These are phyloP conservation scores for Aspergillus taichungensis DNA, from an alignment of 495 filamentous ascomycete genomes.

Conservation along the genomic window DNA sequence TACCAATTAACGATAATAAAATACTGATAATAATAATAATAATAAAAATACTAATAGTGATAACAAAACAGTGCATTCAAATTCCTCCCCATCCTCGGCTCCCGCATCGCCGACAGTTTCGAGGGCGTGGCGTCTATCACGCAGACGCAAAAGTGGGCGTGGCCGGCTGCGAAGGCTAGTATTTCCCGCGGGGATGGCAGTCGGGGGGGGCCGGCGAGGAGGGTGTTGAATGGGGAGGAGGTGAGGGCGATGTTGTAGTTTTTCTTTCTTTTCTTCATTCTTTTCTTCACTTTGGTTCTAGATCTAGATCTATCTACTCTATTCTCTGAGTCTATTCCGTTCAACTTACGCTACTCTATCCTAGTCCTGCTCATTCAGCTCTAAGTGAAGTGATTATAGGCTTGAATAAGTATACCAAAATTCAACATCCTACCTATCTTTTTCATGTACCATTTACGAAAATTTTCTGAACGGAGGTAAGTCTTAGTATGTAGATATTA, in stretches of 20 bases:
- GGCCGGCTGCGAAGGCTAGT: conserved; percentile 5
- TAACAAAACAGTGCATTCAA: conserved; percentile 53
- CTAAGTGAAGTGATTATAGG: too few relatives aligned
- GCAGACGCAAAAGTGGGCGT: conserved; percentile 54
- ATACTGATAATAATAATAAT: background rate
- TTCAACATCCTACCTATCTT: too few relatives aligned
- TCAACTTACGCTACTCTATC: too few relatives aligned
- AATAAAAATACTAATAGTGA: conserved; percentile 4
- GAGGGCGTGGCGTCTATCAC: conserved; percentile 35
- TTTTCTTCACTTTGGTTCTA: too few relatives aligned
- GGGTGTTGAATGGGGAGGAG: conserved; percentile 10
- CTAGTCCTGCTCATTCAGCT: too few relatives aligned
- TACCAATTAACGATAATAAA: background rate
- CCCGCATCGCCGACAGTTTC: conserved; percentile 57
- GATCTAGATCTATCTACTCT: too few relatives aligned
- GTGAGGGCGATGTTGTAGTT: too few relatives aligned
- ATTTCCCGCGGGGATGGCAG: conserved; percentile 26
- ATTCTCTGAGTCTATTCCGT: too few relatives aligned
- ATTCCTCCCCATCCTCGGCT: conserved; percentile 69
- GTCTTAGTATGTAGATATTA: background rate
- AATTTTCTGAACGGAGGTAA: too few relatives aligned
- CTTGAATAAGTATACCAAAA: too few relatives aligned
- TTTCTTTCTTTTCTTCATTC: background rate
- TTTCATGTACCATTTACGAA: too few relatives aligned
- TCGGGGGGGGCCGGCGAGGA: conserved; percentile 21